These are phyloP conservation scores for Hura crepitans DNA, from an alignment of 441 rosid genomes.

Conservation along the genomic window DNA sequence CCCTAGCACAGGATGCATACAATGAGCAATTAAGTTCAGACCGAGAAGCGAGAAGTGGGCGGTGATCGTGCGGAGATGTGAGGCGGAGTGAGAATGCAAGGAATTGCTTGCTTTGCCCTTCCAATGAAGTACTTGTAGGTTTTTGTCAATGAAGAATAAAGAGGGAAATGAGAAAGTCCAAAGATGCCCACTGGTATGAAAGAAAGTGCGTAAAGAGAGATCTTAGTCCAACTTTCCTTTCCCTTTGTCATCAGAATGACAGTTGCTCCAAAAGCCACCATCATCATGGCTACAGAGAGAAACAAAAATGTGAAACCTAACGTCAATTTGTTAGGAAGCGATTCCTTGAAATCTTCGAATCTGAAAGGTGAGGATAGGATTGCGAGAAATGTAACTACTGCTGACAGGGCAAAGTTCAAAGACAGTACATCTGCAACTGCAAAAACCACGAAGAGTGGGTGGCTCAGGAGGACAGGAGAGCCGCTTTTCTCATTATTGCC, in stretches of 20 bases:
- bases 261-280: slow-evolving; percentile 22
- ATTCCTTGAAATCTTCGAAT: slow-evolving; percentile 17
- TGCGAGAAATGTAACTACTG: slow-evolving; percentile 23
- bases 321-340: slow-evolving; percentile 19
- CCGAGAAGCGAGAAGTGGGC: background rate
- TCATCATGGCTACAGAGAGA: slow-evolving; percentile 24
- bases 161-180: slow-evolving; percentile 7
- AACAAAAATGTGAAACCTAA: slow-evolving; percentile 20
- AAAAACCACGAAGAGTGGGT: slow-evolving; percentile 18
- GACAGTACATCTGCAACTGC: slow-evolving; percentile 19
- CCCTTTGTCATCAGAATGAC: slow-evolving; percentile 17
- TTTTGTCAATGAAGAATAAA: background rate
- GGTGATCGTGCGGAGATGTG: background rate
- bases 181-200: slow-evolving; percentile 24
- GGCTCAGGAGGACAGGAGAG: slow-evolving; percentile 9
- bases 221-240: slow-evolving; percentile 21
- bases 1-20: no score
- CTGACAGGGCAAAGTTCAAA: slow-evolving; percentile 10
- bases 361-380: slow-evolving; percentile 19
- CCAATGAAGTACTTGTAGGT: background rate
- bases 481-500: slow-evolving; percentile 12
- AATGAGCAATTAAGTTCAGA: background rate
- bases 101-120: background rate
- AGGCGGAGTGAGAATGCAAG: background rate
- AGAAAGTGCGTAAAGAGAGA: slow-evolving; percentile 11